Conservation (phyloP, 345 rosid genomes). For the Euphorbia peplus region DNA sequence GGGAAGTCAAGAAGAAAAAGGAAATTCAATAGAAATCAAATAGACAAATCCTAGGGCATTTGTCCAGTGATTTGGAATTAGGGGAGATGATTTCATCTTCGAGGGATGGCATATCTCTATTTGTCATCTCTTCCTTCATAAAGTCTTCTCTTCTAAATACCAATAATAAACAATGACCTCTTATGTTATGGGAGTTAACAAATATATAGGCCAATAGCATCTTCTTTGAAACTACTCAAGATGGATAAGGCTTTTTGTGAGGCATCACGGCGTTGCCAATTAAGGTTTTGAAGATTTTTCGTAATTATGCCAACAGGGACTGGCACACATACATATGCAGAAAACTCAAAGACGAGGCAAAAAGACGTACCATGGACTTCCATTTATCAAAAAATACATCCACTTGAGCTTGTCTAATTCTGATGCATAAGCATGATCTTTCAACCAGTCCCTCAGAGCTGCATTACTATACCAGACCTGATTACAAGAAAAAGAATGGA, state of each 20-base stretch:
- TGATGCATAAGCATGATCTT: slow-evolving; percentile 62
- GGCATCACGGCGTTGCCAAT: neutral
- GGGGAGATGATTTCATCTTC: neutral
- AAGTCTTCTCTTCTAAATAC: neutral
- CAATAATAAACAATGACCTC: neutral
- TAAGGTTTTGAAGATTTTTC: neutral
- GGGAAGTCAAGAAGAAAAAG: neutral
- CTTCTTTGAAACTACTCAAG: neutral
- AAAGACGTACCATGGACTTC: slow-evolving; percentile 76
- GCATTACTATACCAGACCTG: slow-evolving; percentile 92
- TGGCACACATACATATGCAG: neutral
- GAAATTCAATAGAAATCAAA: neutral
- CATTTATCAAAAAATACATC: slow-evolving; percentile 74
- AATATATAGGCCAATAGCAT: too few species aligned
- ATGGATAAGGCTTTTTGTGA: neutral
- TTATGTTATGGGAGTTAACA: neutral
- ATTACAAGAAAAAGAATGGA: slow-evolving; percentile 12
- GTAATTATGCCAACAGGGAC: neutral
- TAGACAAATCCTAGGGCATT: neutral
- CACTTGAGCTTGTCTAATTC: slow-evolving; percentile 66
- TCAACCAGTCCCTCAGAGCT: slow-evolving; percentile 73
- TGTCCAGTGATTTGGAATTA: neutral
- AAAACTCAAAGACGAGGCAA: neutral
- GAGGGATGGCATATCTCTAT: neutral
- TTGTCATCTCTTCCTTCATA: neutral